Evolutionary conservation across 2,329 filamentous ascomycete genomes (phyloP), one percentile per base, ranked within the genome.

Genomic region (Calonectria leucothoes): DNA sequence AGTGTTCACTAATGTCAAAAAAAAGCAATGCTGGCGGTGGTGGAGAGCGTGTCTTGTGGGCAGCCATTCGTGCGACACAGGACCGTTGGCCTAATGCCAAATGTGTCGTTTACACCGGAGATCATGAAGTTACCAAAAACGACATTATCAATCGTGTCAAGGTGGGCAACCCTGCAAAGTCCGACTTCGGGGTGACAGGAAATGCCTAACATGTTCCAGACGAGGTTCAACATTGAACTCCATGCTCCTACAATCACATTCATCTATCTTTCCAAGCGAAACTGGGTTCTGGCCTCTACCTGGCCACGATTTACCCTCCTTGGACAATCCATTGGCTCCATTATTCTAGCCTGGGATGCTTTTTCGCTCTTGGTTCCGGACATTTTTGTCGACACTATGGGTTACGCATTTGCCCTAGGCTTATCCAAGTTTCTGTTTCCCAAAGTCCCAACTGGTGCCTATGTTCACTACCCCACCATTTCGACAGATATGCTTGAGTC

Each of bases 391-490:
- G 97, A 99, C 82, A 99, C 97, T 2, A 98, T 99, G 96, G 97
- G 97, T 75, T 99, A 98, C 81, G 95, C 96, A 31, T 99, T 98
- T 82, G 91, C 94, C 0, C 90, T 98, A 14, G 95, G 94, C 11
- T 88, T 98, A 4, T 94, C 90, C 84, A 97, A 95, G 82, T 90
- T 94, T 75, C 88, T 98, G 29, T 98, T 98, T 82, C 93, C 91
- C 0, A 84, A 86, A 42, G 90, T 98, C 1, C 94, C 96, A 0
- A 98, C 95, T 0, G 95, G 91, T 57, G 96, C 97, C 66, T 99
- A 99, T 82, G 96, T 98, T 1, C 97, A 99, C 86, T 99, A 98
- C 82, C 97, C 97, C 1, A 98, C 96, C 70, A 99, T 99, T 68
- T 98, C 96, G 4, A 99, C 95, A 65, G 97, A 99, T 81, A 99